Base-by-base conservation (phyloP, 257 asterid species). In the Euphrasia confusa region DNA sequence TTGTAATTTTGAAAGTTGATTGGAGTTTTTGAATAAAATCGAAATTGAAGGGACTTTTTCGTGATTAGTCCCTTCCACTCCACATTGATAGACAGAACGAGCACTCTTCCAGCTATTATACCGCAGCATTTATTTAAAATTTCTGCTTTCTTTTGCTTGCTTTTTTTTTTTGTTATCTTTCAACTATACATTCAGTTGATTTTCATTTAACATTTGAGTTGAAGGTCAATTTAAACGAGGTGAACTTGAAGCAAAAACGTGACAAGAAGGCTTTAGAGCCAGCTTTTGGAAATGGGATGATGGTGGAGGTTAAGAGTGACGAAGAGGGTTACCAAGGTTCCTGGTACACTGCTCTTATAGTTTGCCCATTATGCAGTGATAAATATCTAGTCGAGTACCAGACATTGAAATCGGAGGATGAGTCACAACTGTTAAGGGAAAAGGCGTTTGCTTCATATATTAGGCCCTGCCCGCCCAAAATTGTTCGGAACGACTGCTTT, bases 261-360 rank as follows among this genome's bases (percentile, higher is more conserved):
- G 14, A 60, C 55, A 65, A 54, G 58, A 78, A 28, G 62, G 66
- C 60, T 21, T 57, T 50, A 13, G 75, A 71, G 56, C 76, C 74
- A 55, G 54, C 13, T 21, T 80, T 82, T 70, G 26, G 64, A 59
- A 65, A 68, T 60, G 84, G 84, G 70, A 79, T 77, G 84, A 42
- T 71, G 75, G 88, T 78, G 77, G 94, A 85, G 76, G 87, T 83
- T 52, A 80, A 67, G 74, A 83, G 87, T 47, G 83, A 78, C 58
- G 89, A 78, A 66, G 79, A 80, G 75, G 89, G 94, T 55, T 82
- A 78, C 74, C 79, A 75, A 52, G 94, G 87, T 37, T 78, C 94
- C 47, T 85, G 85, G 94, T 85, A 68, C 64, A 69, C 80, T 67
- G 89, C 85, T 45, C 69, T 57, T 9, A 63, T 80, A 52, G 63